A percentile compares a stretch with the other conserved stretches of the same genome.
phyloP scores from a whole-genome alignment of 176 grass and related monocot genomes.

The Leersia perrieri region DNA sequence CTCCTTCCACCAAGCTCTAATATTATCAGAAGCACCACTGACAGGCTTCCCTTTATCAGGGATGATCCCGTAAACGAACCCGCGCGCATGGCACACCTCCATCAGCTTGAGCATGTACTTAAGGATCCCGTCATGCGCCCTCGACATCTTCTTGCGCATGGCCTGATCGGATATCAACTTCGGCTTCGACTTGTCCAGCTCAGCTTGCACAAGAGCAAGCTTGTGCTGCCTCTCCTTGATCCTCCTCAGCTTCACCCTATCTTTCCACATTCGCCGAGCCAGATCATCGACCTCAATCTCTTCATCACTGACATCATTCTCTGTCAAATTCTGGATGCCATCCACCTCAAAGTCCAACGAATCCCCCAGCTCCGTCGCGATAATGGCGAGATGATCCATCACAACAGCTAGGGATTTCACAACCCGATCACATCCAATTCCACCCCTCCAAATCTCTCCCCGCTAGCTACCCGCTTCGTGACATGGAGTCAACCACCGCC shows the following conservation, averaged over 20 bases:
- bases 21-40: constrained; percentile 84
- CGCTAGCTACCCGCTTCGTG: background rate
- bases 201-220: constrained; percentile 35
- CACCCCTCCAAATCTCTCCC: background rate
- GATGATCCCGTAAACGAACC: constrained; percentile 93
- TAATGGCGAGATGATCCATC: constrained; percentile 70
- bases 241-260: constrained; percentile 73
- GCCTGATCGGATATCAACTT: constrained; percentile 83
- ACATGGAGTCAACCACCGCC: background rate
- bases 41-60: constrained; percentile 94
- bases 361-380: constrained; percentile 55
- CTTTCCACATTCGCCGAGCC: constrained; percentile 91
- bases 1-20: constrained; percentile 99
- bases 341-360: constrained; percentile 75
- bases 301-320: constrained; percentile 96
- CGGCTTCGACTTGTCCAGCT: constrained; percentile 47
- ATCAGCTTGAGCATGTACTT: constrained; percentile 99
- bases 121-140: constrained; percentile 90
- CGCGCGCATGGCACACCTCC: constrained; percentile 85
- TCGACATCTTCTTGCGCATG: constrained; percentile 88
- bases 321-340: constrained; percentile 62
- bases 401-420: background rate
- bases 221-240: constrained; percentile 77
- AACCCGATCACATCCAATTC: background rate
- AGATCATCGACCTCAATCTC: constrained; percentile 83